Conservation (phyloP, 2,329 filamentous ascomycete genomes). For the Penicillium sp. region DNA sequence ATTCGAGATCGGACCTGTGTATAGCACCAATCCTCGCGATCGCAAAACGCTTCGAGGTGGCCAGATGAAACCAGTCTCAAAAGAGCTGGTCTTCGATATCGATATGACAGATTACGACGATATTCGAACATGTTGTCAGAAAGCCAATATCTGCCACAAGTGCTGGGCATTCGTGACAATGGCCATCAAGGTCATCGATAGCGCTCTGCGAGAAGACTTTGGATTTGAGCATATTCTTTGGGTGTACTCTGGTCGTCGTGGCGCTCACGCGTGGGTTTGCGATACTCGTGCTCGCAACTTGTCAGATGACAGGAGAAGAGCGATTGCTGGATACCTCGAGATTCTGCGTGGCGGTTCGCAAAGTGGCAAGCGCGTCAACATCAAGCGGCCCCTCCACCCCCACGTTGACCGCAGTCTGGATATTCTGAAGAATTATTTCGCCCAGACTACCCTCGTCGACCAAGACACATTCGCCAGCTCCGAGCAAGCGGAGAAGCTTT, state of each 20-base stretch:
- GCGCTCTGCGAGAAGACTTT: constrained; percentile 88
- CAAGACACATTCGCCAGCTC: constrained; percentile 83
- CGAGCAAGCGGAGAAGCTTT: constrained; percentile 75
- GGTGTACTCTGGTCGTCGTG: constrained; percentile 97
- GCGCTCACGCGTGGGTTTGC: constrained; percentile 97
- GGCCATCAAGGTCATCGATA: constrained; percentile 92
- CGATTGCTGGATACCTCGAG: constrained; percentile 88
- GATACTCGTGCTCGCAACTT: constrained; percentile 83
- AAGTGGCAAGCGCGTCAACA: constrained; percentile 83
- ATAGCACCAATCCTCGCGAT: constrained; percentile 90
- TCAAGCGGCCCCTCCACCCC: constrained; percentile 84
- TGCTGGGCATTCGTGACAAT: constrained; percentile 99
- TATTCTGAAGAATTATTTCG: constrained; percentile 83
- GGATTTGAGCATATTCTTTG: constrained; percentile 96
- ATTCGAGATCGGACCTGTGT: constrained; percentile 98
- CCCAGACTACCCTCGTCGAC: constrained; percentile 76
- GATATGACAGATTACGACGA: constrained; percentile 99
- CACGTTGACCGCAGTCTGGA: constrained; percentile 86
- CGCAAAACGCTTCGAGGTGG: constrained; percentile 81
- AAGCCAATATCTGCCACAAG: constrained; percentile 89
- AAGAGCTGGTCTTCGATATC: constrained; percentile 98
- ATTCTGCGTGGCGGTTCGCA: constrained; percentile 86
- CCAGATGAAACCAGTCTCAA: constrained; percentile 84
- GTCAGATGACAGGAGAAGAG: constrained; percentile 82
- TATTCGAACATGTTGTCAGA: constrained; percentile 91